Conservation (phyloP, 2,329 filamentous ascomycete genomes). For the Botryosphaeria agaves region DNA sequence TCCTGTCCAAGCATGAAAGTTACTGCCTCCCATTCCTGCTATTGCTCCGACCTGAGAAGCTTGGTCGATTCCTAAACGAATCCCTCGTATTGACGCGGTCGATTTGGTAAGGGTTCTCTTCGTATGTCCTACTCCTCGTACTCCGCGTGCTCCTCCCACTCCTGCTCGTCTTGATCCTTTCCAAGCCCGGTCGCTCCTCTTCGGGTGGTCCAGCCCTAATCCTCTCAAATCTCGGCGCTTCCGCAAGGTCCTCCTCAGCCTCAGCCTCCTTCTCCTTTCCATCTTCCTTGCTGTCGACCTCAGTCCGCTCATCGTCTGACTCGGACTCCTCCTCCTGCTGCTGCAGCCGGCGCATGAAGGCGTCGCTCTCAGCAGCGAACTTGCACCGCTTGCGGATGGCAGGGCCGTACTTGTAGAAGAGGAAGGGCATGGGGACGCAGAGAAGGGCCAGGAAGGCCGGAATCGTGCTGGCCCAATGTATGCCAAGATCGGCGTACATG, state of each 20-base stretch:
- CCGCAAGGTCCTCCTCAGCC: constrained; percentile 13
- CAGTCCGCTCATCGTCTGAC: constrained; percentile 1
- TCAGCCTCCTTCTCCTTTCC: constrained; percentile 9
- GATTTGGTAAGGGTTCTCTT: constrained; percentile 29
- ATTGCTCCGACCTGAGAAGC: background rate
- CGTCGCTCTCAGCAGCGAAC: constrained; percentile 49
- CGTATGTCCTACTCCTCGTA: constrained; percentile 12
- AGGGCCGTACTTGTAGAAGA: constrained; percentile 58
- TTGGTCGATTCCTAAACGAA: constrained; percentile 15
- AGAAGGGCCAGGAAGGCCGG: constrained; percentile 57
- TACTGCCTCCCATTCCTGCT: too few species aligned
- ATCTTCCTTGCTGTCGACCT: constrained; percentile 4
- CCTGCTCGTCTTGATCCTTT: constrained; percentile 18
- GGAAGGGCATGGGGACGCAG: constrained; percentile 56
- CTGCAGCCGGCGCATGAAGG: constrained; percentile 34
- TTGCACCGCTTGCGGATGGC: constrained; percentile 49
- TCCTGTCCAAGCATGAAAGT: too few species aligned
- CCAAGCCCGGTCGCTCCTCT: constrained; percentile 14
- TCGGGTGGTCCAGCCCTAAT: constrained; percentile 21
- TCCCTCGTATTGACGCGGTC: constrained; percentile 30
- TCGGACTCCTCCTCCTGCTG: constrained; percentile 6
- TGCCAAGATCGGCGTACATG: constrained; percentile 37
- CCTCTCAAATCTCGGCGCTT: constrained; percentile 16
- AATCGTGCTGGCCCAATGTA: constrained; percentile 59
- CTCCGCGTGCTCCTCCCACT: constrained; percentile 11